phyloP scores from a whole-genome alignment of 352 stramenopile species.

The Globisporangium canariense region DNA sequence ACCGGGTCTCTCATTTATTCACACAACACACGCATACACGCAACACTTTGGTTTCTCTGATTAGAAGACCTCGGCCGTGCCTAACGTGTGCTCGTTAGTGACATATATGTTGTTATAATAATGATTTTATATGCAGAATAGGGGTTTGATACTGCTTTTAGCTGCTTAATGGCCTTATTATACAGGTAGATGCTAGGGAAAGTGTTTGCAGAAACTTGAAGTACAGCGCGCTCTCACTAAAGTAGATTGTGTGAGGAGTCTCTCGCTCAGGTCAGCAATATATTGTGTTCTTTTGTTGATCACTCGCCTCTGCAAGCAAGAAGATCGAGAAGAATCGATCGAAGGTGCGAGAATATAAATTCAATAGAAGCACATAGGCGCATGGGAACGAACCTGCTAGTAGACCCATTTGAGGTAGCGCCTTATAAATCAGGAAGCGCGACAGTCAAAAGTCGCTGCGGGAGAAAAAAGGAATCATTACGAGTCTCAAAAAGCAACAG shows the following conservation, averaged over 20 bases:
- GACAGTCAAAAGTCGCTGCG: background rate
- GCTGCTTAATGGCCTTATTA: no score
- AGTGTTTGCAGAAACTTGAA: background rate
- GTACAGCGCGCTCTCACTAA: background rate
- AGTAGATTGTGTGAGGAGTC: background rate
- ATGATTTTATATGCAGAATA: no score
- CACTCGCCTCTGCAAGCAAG: no score
- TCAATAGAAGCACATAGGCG: no score
- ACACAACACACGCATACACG: background rate
- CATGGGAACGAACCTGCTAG: no score
- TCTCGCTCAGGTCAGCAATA: background rate
- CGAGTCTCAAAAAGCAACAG: no score
- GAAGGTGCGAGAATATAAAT: no score
- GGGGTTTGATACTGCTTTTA: background rate
- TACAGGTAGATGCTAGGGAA: background rate
- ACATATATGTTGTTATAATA: background rate
- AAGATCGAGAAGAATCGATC: no score
- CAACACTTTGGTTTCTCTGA: slow-evolving; percentile 3
- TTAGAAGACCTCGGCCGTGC: background rate
- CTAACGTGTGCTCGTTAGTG: background rate
- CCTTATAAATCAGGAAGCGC: background rate
- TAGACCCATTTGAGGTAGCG: no score
- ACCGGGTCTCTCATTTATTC: background rate
- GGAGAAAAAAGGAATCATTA: background rate
- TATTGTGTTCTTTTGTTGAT: background rate